phyloP scores from a whole-genome alignment of 2,329 filamentous ascomycete species.

The Calonectria hongkongensis region DNA sequence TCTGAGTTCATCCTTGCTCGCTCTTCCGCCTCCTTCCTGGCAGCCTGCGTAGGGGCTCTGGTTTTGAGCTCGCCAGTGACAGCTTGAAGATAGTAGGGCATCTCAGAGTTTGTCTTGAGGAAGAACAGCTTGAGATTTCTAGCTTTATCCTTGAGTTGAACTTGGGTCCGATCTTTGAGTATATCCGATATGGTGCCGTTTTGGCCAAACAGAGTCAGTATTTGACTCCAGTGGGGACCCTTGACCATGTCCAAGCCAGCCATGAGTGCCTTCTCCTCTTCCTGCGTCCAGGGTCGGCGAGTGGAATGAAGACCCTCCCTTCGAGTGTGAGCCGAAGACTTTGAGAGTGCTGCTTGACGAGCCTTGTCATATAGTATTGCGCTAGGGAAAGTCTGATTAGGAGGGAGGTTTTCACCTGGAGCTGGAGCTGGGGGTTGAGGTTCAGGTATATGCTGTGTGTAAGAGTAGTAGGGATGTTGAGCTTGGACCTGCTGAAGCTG shows the following conservation, averaged over 20 bases:
- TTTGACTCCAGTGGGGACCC: constrained; percentile 95
- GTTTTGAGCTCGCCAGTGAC: constrained; percentile 95
- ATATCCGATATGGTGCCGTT: constrained; percentile 88
- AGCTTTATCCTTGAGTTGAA: constrained; percentile 94
- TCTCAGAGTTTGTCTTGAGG: constrained; percentile 92
- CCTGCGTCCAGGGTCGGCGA: constrained; percentile 88
- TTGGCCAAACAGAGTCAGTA: constrained; percentile 87
- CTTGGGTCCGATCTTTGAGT: constrained; percentile 91
- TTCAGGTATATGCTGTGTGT: constrained; percentile 61
- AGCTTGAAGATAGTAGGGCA: constrained; percentile 89
- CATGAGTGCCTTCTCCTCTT: constrained; percentile 94
- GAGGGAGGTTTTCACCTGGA: constrained; percentile 67
- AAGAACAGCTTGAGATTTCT: constrained; percentile 94
- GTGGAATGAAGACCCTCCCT: constrained; percentile 76
- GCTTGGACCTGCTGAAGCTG: constrained; percentile 62
- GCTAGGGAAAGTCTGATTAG: constrained; percentile 74
- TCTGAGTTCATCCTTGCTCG: constrained; percentile 75
- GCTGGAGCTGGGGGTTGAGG: constrained; percentile 55
- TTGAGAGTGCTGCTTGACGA: constrained; percentile 74
- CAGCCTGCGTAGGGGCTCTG: constrained; percentile 84
- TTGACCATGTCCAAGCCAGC: constrained; percentile 91
- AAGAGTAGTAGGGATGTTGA: constrained; percentile 61
- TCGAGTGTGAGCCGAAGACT: constrained; percentile 72
- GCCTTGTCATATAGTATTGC: constrained; percentile 75
- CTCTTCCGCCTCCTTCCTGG: constrained; percentile 80